Evolutionary conservation across 2,329 filamentous ascomycete genomes (phyloP).

Genomic region (Alternaria postmessia): DNA sequence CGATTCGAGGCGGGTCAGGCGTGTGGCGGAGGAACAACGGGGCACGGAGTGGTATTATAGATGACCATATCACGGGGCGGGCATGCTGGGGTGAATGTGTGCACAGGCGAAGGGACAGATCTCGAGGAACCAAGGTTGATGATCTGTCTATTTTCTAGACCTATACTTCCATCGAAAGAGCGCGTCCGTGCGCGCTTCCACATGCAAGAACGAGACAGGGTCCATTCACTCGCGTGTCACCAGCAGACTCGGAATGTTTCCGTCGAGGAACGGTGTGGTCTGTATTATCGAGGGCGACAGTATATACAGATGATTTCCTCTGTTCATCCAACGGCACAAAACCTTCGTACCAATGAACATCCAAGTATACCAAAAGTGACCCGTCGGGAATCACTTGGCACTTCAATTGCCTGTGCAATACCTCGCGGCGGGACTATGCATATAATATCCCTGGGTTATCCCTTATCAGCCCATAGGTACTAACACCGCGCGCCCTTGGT

Average conservation of each 20-base stretch:
- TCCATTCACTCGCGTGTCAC: slow-evolving; percentile 12
- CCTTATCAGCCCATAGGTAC: background rate
- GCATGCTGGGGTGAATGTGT: slow-evolving; percentile 16
- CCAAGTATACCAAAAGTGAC: background rate
- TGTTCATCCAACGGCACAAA: background rate
- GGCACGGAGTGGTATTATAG: slow-evolving; percentile 19
- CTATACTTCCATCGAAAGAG: slow-evolving; percentile 31
- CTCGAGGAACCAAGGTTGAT: slow-evolving; percentile 31
- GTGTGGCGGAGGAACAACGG: slow-evolving; percentile 19
- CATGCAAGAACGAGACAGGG: slow-evolving; percentile 28
- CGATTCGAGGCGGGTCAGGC: slow-evolving; percentile 25
- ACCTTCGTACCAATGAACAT: background rate
- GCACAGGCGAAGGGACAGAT: slow-evolving; percentile 19
- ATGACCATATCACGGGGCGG: slow-evolving; percentile 34
- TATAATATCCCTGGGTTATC: fast-evolving
- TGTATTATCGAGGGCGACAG: background rate
- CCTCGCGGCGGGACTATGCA: background rate
- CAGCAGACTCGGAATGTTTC: background rate
- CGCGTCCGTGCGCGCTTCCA: slow-evolving; percentile 25
- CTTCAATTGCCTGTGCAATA: background rate
- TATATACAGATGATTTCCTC: background rate
- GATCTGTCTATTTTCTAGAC: slow-evolving; percentile 42
- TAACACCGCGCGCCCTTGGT: background rate
- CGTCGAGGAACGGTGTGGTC: background rate
- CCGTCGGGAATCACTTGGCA: background rate